phyloP scores from a whole-genome alignment of 163 green algal genomes.

The Smithsoniella earleae region DNA sequence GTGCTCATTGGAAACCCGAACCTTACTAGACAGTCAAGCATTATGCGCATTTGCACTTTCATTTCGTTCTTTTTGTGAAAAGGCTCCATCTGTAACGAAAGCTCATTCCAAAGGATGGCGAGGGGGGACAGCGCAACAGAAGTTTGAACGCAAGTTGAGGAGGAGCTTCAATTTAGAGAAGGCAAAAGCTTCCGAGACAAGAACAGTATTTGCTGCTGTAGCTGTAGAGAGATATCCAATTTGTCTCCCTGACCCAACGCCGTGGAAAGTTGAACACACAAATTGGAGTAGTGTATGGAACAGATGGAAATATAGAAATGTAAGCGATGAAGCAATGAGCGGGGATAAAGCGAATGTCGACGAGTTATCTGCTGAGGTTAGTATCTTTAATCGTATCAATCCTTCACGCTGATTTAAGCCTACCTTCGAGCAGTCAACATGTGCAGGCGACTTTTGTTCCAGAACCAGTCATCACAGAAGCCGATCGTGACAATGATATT shows the following conservation, averaged over 20 bases:
- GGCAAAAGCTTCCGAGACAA: not conserved
- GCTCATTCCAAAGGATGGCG: no score
- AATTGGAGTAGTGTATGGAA: not conserved
- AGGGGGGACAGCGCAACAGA: no score
- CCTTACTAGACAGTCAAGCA: no score
- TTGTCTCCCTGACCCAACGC: not conserved
- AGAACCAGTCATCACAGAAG: conserved; percentile 1
- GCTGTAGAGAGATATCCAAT: not conserved
- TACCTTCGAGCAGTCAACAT: not conserved
- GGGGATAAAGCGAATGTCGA: conserved; percentile 7
- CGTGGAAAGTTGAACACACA: not conserved
- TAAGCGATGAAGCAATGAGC: not conserved
- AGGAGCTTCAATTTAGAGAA: no score
- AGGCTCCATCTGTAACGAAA: no score
- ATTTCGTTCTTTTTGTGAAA: no score
- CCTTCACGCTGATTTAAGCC: conserved; percentile 9
- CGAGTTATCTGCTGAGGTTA: not conserved
- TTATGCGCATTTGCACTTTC: no score
- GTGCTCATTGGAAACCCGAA: no score
- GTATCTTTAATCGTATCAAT: not conserved
- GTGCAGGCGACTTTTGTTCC: conserved; percentile 12
- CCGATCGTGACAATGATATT: not conserved
- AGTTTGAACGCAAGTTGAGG: no score
- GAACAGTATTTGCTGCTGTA: not conserved
- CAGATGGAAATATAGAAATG: conserved; percentile 12